Conservation (phyloP, 2,329 filamentous ascomycete species). For the Trichoderma sp. region DNA sequence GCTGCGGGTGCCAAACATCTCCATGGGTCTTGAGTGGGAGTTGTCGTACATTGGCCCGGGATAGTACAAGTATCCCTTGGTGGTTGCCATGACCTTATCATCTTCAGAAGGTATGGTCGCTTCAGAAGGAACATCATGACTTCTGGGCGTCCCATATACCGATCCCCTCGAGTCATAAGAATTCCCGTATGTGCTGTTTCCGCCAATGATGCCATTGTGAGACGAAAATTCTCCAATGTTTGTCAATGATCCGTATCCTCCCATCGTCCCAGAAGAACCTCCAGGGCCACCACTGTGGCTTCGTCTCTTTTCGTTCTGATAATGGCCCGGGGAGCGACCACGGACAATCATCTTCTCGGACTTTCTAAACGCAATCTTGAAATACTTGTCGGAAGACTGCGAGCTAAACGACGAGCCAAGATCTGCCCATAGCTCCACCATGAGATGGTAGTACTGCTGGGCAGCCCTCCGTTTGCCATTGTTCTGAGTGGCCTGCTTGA, state of each 20-base stretch:
- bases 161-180: conserved; percentile 15
- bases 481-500: conserved; percentile 91
- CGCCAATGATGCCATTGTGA: background rate
- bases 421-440: conserved; percentile 79
- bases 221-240: conserved; percentile 33
- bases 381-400: conserved; percentile 52
- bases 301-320: conserved; percentile 68
- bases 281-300: conserved; percentile 68
- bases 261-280: conserved; percentile 64
- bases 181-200: conserved; percentile 1
- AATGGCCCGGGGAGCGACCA: conserved; percentile 78
- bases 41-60: conserved; percentile 55
- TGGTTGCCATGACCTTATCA: conserved; percentile 49
- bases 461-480: conserved; percentile 88
- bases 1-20: conserved; percentile 49
- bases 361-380: conserved; percentile 71
- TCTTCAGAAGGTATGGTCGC: conserved; percentile 54
- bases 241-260: conserved; percentile 39
- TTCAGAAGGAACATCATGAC: conserved; percentile 53
- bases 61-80: conserved; percentile 59
- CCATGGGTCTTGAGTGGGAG: conserved; percentile 48
- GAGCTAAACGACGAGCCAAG: conserved; percentile 47
- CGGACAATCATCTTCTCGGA: conserved; percentile 87
- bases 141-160: conserved; percentile 35
- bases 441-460: conserved; percentile 90